Percentiles rank a stretch among this genome's conserved stretches.
phyloP scores from a whole-genome alignment of 2,329 filamentous ascomycete genomes.

The Colletotrichum abscissum region DNA sequence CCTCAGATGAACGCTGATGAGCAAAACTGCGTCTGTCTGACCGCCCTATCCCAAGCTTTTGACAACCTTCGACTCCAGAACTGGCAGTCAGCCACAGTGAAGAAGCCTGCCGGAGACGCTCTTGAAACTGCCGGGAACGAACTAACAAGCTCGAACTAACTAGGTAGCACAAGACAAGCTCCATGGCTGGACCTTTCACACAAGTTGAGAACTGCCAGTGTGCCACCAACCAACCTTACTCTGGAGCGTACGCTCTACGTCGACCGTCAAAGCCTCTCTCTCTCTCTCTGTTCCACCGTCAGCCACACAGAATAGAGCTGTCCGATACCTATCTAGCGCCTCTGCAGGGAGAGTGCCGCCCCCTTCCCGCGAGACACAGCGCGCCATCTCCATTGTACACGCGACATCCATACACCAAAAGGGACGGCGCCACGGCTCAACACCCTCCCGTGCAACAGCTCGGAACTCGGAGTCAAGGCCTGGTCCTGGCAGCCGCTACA shows the following conservation, averaged over 20 bases:
- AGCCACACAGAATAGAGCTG: background rate
- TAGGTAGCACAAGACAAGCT: no score
- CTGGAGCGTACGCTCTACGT: background rate
- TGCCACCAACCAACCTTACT: background rate
- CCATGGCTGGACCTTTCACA: background rate
- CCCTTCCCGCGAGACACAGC: background rate
- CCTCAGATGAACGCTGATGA: constrained; percentile 32
- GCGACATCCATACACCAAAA: constrained; percentile 5
- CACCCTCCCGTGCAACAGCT: constrained; percentile 28
- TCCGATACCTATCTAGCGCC: background rate
- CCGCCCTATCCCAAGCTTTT: constrained; percentile 10
- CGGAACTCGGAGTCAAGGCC: constrained; percentile 20
- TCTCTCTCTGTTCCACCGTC: background rate
- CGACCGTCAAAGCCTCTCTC: background rate
- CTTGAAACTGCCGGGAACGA: constrained; percentile 22
- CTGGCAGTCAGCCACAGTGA: constrained; percentile 6
- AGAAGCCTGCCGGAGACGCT: constrained; percentile 31
- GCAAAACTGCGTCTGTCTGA: background rate
- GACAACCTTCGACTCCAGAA: background rate
- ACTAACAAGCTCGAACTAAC: background rate
- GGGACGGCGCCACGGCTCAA: constrained; percentile 26
- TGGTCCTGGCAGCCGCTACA: constrained; percentile 3
- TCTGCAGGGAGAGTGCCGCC: background rate
- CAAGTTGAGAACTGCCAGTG: background rate
- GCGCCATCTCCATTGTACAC: background rate